Percentiles rank a stretch among this genome's conserved stretches.
Evolutionary conservation across 805 yeast genomes (phyloP).

Genomic region (Lachancea quebecensis): DNA sequence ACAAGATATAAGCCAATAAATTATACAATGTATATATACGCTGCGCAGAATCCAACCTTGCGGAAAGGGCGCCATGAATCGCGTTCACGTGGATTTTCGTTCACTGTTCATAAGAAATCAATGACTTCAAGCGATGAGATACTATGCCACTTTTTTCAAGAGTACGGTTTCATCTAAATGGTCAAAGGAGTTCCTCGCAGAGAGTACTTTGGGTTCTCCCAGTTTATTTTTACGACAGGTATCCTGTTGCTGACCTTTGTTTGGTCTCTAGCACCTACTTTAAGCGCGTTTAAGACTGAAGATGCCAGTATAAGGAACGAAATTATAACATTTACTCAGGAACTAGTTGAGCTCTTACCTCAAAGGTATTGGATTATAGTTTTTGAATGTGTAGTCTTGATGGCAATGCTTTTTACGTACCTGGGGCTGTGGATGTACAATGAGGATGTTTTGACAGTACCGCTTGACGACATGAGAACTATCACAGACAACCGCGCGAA

Average conservation of each 20-base stretch:
- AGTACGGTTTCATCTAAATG: background rate
- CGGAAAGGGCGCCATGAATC: background rate
- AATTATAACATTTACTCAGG: constrained; percentile 34
- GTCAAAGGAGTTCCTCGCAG: constrained; percentile 2
- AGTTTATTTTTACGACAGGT: constrained; percentile 60
- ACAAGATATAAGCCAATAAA: constrained; percentile 1
- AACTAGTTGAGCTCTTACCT: constrained; percentile 61
- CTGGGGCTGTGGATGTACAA: constrained; percentile 65
- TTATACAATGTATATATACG: constrained; percentile 3
- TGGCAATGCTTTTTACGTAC: constrained; percentile 67
- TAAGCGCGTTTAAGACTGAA: constrained; percentile 12
- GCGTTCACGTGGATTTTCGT: background rate
- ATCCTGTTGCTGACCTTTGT: constrained; percentile 48
- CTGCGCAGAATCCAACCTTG: background rate
- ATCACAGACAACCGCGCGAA: constrained; percentile 61
- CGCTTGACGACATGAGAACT: constrained; percentile 51
- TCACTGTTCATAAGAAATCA: background rate
- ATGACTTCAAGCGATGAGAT: background rate
- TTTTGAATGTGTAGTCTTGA: constrained; percentile 61
- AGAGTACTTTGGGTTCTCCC: constrained; percentile 85
- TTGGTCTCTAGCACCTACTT: constrained; percentile 68
- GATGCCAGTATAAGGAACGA: constrained; percentile 20
- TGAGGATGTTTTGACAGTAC: constrained; percentile 62
- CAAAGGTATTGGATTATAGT: constrained; percentile 89
- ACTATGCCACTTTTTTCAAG: background rate